Evolutionary conservation across 805 yeast species (phyloP), one percentile per base, ranked within the genome.

Genomic region (Monosporozyma yasuniensis): DNA sequence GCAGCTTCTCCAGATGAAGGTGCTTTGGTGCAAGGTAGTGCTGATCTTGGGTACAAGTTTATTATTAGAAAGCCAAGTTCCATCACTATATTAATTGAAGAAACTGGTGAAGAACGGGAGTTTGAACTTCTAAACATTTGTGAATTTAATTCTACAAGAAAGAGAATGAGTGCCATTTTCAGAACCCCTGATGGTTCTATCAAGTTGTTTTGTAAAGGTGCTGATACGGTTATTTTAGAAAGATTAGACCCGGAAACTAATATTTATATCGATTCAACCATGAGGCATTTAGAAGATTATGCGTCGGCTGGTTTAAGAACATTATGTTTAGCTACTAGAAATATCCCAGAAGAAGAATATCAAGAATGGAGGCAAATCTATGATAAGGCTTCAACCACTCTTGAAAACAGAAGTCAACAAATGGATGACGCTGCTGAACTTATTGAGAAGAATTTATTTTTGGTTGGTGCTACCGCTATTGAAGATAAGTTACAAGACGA

Each of bases 1-100:
- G 99, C 99, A 1, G 96, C 99, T 0, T 90, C 98, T 0, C 99
- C 99, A 0, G 99, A 93, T 71, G 99, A 95, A 72, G 99, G 99
- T 47, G 99, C 99, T 0, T 74, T 93, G 53, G 99, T 93, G 2
- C 89, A 90, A 59, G 99, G 99, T 51, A 98, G 96, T 16, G 93
- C 97, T 0, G 74, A 73, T 60, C 71, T 91, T 44, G 98, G 97
- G 0, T 93, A 84, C 64, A 81, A 77, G 54, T 95, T 93, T 64
- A 77, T 79, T 7, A 80, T 88, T 44, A 84, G 99, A 70, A 81
- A 81, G 46, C 99, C 99, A 4, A 81, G 81, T 51, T 76, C 85
- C 21, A 84, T 95, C 30, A 78, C 87, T 0, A 75, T 95, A 39
- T 77, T 79, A 45, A 71, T 77, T 8, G 66, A 72, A 30, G 71